Evolutionary conservation across 2,329 filamentous ascomycete species (phyloP), one percentile per base, ranked within the genome.

Genomic region (Apiospora marii): DNA sequence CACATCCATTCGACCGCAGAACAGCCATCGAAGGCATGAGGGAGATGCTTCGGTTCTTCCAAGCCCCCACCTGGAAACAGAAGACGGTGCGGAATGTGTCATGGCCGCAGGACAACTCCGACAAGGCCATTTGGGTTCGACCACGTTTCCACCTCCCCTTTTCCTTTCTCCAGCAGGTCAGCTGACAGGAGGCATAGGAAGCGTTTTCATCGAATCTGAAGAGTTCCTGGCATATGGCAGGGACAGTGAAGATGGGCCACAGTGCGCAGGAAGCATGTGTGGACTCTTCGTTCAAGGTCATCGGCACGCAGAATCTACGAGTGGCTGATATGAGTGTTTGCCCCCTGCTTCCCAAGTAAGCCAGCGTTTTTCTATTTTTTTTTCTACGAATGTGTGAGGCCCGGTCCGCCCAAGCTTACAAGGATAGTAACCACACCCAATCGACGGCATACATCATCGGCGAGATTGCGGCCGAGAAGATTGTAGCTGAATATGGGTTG

Each of bases 391-490:
- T 16, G 12, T n/a, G 2, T 12, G 8, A 61, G 30, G 16, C 53
- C 5, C 8, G n/a, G 14, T 34, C 27, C 2, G 53, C 6, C 30
- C 24, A 46, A 2, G 22, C 41, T 68, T 46, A 68, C 64, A 8
- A 22, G 12, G 22, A 5, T 24, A 75, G 74, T 49, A 74, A 72
- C 49, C 75, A 84, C 3, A 84, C 85, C 27, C 84, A 86, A 75
- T 84, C 84, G 71, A 82, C 82, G 6, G 84, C 86, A 2, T 87
- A 87, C 73, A 83, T 84, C 79, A 76, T 85, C 46, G 85, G 78
- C 10, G 85, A 87, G 75, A 85, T 83, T 74, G 80, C 77, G 6
- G 84, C 83, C 19, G 83, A 85, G 77, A 79, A 74, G 68, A 71
- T 77, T 14, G 68, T 74, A 3, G 34, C n/a, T 8, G 74, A 76